Conservation (phyloP, 148 eudicot genomes). For the Chenopodium album region DNA sequence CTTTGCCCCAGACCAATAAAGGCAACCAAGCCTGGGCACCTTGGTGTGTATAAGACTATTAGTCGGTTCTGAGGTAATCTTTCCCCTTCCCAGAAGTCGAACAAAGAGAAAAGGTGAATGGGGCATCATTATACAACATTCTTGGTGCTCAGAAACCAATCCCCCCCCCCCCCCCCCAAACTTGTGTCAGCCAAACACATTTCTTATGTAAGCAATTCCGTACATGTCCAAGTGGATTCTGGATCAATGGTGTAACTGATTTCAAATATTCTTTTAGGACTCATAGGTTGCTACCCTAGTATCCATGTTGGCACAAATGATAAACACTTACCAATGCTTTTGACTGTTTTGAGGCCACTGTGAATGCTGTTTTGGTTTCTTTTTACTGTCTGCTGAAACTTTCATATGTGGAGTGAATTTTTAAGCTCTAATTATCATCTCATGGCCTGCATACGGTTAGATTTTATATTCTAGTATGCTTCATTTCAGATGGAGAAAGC, state of each 20-base stretch:
- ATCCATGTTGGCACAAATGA: neutral
- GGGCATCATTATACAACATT: neutral
- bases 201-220: neutral
- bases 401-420: neutral
- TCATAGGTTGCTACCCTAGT: neutral
- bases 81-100: neutral
- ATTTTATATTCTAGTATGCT: neutral
- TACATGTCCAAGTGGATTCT: neutral
- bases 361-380: neutral
- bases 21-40: neutral
- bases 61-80: neutral
- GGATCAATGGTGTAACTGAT: neutral
- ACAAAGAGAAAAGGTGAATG: neutral
- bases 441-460: neutral
- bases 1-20: neutral
- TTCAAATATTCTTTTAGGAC: neutral
- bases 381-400: neutral
- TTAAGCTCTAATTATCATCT: neutral
- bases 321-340: neutral
- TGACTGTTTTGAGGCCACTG: neutral
- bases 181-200: neutral
- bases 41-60: neutral
- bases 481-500: constrained; percentile 77
- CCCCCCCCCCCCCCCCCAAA: neutral
- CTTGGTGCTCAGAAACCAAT: neutral